A percentile compares a stretch with the other conserved stretches of the same genome.
Evolutionary conservation across 1,284 basidiomycete species (phyloP).

Genomic region (Omphalotus olearius): DNA sequence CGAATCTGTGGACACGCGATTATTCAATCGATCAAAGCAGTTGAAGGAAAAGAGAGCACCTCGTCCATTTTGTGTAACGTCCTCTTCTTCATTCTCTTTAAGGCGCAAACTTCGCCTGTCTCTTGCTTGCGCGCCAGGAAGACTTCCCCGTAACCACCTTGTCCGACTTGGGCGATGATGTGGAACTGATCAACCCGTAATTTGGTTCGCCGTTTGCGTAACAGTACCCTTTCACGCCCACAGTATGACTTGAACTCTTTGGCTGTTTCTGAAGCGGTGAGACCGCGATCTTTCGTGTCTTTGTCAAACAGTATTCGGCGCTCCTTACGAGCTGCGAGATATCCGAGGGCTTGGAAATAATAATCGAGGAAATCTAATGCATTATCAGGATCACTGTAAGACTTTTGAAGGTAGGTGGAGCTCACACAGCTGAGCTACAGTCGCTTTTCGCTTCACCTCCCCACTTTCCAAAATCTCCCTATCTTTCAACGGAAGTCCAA

Average conservation of each 20-base stretch:
- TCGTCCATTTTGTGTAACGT: slow-evolving; percentile 97
- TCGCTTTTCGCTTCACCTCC: slow-evolving; percentile 90
- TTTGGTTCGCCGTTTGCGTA: slow-evolving; percentile 86
- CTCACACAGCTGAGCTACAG: slow-evolving; percentile 92
- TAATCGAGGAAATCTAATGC: slow-evolving; percentile 86
- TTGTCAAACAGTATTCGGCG: slow-evolving; percentile 77
- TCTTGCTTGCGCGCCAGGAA: slow-evolving; percentile 90
- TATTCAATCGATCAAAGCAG: slow-evolving; percentile 9
- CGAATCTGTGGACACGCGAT: slow-evolving; percentile 53
- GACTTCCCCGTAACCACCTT: slow-evolving; percentile 96
- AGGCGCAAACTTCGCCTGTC: slow-evolving; percentile 89
- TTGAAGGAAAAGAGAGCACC: slow-evolving; percentile 34
- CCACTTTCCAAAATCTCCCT: slow-evolving; percentile 74
- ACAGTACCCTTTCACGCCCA: slow-evolving; percentile 85
- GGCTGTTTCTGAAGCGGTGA: slow-evolving; percentile 60
- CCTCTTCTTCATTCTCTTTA: slow-evolving; percentile 94
- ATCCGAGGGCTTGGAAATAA: slow-evolving; percentile 90
- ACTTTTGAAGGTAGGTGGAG: slow-evolving; percentile 17
- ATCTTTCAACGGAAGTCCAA: slow-evolving; percentile 76
- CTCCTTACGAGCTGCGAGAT: slow-evolving; percentile 80
- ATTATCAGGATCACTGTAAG: slow-evolving; percentile 3
- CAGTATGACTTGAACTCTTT: slow-evolving; percentile 90
- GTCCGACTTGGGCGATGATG: slow-evolving; percentile 95
- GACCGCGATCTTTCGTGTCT: slow-evolving; percentile 71
- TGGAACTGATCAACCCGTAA: slow-evolving; percentile 88